Conservation (phyloP, 306 rosid species). For the Luffa aegyptiaca region DNA sequence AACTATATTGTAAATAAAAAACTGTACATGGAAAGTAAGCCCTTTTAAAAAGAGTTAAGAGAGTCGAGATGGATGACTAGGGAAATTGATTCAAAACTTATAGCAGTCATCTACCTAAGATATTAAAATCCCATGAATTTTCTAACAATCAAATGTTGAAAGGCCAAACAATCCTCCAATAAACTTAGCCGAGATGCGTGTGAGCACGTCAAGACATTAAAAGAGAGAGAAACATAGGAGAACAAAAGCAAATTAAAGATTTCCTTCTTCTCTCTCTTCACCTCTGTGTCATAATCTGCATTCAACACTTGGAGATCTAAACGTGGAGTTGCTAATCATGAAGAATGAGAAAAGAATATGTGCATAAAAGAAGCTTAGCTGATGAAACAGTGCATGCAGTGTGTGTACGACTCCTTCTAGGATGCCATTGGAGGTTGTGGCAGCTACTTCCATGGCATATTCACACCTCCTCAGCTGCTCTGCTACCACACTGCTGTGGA, state of each 20-base stretch:
- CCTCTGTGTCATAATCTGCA: background rate
- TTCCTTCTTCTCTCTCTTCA: background rate
- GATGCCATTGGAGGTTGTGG: constrained; percentile 8
- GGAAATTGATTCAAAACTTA: background rate
- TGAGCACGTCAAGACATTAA: background rate
- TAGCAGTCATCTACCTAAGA: background rate
- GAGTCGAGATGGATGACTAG: background rate
- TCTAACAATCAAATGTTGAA: background rate
- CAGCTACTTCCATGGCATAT: constrained; percentile 13
- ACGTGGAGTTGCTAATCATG: background rate
- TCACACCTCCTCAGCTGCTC: constrained; percentile 2
- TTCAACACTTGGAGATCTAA: background rate
- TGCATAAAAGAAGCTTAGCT: background rate
- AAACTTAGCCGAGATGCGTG: background rate
- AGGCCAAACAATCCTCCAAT: no score
- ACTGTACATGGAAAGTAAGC: background rate
- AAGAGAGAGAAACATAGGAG: background rate
- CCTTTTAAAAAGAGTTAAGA: background rate
- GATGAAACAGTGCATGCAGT: background rate
- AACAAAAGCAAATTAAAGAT: background rate
- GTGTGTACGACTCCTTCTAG: background rate
- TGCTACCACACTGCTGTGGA: background rate
- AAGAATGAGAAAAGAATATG: background rate
- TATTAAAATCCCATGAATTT: background rate
- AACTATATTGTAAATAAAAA: background rate